Conservation (phyloP, 805 yeast genomes). For the Metschnikowia bowlesiae region DNA sequence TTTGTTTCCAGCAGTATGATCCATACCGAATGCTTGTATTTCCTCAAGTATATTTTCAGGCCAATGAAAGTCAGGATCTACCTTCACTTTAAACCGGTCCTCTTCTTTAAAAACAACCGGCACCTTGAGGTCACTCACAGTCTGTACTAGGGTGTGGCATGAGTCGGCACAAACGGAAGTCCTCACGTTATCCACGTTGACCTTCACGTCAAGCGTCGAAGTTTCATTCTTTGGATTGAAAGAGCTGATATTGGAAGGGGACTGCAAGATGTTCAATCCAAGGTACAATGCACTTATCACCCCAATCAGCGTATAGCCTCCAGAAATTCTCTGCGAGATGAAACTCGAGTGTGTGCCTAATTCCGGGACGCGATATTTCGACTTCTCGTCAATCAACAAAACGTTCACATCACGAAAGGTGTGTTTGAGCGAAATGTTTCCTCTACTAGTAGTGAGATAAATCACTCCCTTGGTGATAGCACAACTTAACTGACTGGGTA, state of each 20-base stretch:
- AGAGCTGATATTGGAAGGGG: constrained; percentile 11
- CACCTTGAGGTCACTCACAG: constrained; percentile 66
- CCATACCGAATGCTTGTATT: neutral
- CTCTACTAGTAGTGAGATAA: constrained; percentile 38
- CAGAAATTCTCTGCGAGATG: constrained; percentile 23
- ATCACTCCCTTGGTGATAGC: constrained; percentile 51
- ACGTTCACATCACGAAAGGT: constrained; percentile 49
- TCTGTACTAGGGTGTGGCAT: constrained; percentile 61
- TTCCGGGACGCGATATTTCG: constrained; percentile 10
- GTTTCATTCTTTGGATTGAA: constrained; percentile 7
- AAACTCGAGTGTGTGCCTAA: neutral
- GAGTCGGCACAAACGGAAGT: constrained; percentile 81
- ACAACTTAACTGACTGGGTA: constrained; percentile 51
- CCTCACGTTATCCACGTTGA: constrained; percentile 45
- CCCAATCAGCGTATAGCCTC: neutral
- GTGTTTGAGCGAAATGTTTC: constrained; percentile 34
- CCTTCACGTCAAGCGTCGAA: constrained; percentile 39
- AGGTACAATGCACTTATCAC: neutral
- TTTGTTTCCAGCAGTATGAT: neutral
- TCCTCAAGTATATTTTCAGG: constrained; percentile 34
- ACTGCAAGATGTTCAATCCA: neutral
- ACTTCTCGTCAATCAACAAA: constrained; percentile 60
- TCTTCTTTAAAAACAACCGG: constrained; percentile 59
- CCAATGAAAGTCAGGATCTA: constrained; percentile 24
- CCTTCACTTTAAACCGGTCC: constrained; percentile 48